These are phyloP conservation scores for Mycena latifolia DNA, from an alignment of 768 basidiomycete genomes.

Conservation along the genomic window DNA sequence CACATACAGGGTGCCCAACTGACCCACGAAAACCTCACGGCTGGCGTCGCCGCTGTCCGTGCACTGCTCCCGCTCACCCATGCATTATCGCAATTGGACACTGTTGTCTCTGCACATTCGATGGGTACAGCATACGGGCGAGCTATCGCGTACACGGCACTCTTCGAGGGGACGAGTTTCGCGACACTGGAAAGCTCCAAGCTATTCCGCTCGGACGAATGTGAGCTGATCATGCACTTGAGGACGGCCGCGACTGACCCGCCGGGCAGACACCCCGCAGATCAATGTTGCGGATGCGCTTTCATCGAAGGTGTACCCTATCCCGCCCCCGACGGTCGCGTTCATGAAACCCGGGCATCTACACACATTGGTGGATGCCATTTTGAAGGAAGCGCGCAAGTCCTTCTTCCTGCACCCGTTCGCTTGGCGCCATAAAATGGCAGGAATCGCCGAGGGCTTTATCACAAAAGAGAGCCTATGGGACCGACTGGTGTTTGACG, in stretches of 20 bases:
- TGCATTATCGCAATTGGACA: conserved; percentile 78
- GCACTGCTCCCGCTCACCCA: conserved; percentile 81
- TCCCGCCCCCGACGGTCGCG: conserved; percentile 84
- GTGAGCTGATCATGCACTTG: conserved; percentile 44
- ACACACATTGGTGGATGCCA: conserved; percentile 61
- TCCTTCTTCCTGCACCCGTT: conserved; percentile 68
- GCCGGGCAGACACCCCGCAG: conserved; percentile 36
- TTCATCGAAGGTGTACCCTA: conserved; percentile 61
- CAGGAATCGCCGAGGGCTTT: conserved; percentile 78
- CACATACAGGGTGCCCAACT: conserved; percentile 72
- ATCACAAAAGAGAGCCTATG: conserved; percentile 84
- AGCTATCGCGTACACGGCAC: conserved; percentile 81
- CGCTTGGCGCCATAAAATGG: conserved; percentile 84
- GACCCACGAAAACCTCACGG: conserved; percentile 89
- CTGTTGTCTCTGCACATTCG: conserved; percentile 80
- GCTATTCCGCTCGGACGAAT: conserved; percentile 58
- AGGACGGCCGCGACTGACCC: not conserved
- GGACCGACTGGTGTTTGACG: conserved; percentile 84
- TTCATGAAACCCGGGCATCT: conserved; percentile 79
- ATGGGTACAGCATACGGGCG: conserved; percentile 85
- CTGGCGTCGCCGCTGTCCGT: conserved; percentile 86
- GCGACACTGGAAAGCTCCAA: conserved; percentile 72
- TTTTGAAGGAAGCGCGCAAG: conserved; percentile 67
- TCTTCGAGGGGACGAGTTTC: conserved; percentile 82
- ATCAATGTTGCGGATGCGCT: conserved; percentile 62